Evolutionary conservation across 306 rosid species (phyloP).

Genomic region (Trifolium repens): DNA sequence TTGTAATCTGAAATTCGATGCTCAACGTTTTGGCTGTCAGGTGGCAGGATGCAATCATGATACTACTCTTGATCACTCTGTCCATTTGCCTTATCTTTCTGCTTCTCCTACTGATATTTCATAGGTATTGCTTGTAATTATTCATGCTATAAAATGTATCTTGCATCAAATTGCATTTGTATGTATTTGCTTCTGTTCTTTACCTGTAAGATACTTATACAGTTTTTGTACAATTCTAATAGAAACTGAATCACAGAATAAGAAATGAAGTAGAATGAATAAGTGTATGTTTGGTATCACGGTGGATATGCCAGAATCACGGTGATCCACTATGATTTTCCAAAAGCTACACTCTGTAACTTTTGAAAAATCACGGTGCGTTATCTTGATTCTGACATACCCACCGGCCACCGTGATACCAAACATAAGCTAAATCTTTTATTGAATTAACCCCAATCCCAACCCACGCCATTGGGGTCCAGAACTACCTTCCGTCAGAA

Average conservation of each 20-base stretch:
- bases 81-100: constrained; percentile 68
- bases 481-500: neutral
- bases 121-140: constrained; percentile 61
- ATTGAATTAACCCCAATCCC: neutral
- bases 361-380: too few relatives aligned
- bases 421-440: too few relatives aligned
- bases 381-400: too few relatives aligned
- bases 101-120: constrained; percentile 80
- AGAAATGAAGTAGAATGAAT: neutral
- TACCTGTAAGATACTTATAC: constrained; percentile 9
- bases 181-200: constrained; percentile 25
- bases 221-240: constrained; percentile 3
- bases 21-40: constrained; percentile 57
- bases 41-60: constrained; percentile 90
- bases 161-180: constrained; percentile 37
- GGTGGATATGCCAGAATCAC: too few relatives aligned
- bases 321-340: too few relatives aligned
- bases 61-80: constrained; percentile 67
- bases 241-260: neutral
- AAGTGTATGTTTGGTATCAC: too few relatives aligned
- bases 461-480: neutral
- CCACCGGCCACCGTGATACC: too few relatives aligned
- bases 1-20: constrained; percentile 40
- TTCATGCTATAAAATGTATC: constrained; percentile 13
- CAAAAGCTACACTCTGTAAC: too few relatives aligned